Conservation (phyloP, 2,329 filamentous ascomycete genomes). For the Alternaria longipes region DNA sequence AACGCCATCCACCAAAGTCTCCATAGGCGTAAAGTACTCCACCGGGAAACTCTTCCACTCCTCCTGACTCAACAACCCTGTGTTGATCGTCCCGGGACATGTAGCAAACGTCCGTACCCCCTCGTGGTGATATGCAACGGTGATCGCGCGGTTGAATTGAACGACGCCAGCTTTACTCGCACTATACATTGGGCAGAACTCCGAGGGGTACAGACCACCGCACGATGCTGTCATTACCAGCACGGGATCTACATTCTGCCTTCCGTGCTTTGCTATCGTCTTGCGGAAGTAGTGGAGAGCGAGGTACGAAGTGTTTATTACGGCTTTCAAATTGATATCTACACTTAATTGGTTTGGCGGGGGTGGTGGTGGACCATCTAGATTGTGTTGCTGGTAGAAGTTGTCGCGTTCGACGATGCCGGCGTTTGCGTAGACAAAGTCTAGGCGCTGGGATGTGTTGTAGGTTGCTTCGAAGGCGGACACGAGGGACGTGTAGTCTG, state of each 20-base stretch:
- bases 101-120: conserved; percentile 54
- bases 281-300: conserved; percentile 55
- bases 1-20: conserved; percentile 41
- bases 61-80: conserved; percentile 44
- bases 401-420: conserved; percentile 56
- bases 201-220: conserved; percentile 51
- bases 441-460: conserved; percentile 47
- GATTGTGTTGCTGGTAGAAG: conserved; percentile 51
- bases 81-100: conserved; percentile 51
- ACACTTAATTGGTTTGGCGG: conserved; percentile 49
- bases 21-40: conserved; percentile 46
- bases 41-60: conserved; percentile 49
- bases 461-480: conserved; percentile 53
- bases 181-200: conserved; percentile 42
- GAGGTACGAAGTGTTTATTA: conserved; percentile 53
- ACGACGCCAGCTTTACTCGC: conserved; percentile 50
- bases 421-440: conserved; percentile 62
- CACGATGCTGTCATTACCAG: conserved; percentile 52
- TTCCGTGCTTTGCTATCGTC: conserved; percentile 23
- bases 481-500: conserved; percentile 47
- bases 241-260: conserved; percentile 32
- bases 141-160: conserved; percentile 53
- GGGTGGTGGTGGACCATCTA: conserved; percentile 38
- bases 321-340: conserved; percentile 50
- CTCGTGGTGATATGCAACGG: conserved; percentile 45